phyloP scores from a whole-genome alignment of 306 rosid species.

The Styphnolobium japonicum region DNA sequence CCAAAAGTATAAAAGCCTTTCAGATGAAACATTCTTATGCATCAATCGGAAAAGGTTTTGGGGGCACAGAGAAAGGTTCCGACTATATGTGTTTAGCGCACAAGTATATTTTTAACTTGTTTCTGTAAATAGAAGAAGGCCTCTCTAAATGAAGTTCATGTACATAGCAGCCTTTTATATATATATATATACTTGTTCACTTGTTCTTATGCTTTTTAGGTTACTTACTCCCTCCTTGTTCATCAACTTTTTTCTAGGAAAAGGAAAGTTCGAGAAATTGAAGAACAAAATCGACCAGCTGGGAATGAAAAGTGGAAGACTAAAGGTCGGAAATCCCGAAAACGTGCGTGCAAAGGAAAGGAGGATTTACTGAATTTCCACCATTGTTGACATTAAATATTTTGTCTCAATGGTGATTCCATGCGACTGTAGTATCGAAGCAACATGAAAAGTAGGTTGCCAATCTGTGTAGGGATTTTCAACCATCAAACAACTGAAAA shows the following conservation, averaged over 20 bases:
- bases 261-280: constrained; percentile 77
- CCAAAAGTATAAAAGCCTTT: no score
- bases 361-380: constrained; percentile 32
- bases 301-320: constrained; percentile 85
- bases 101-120: not conserved
- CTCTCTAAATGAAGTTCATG: not conserved
- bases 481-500: not conserved
- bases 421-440: not conserved
- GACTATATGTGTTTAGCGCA: not conserved
- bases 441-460: not conserved
- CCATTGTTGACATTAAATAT: not conserved
- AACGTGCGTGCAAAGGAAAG: constrained; percentile 78
- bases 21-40: no score
- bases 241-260: constrained; percentile 43
- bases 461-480: not conserved
- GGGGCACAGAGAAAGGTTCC: not conserved
- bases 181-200: not conserved
- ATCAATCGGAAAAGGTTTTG: not conserved
- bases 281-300: constrained; percentile 63
- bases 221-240: constrained; percentile 6
- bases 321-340: constrained; percentile 46
- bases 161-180: no score
- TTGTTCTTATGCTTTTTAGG: not conserved
- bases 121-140: not conserved
- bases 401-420: not conserved